These are phyloP conservation scores for Pythium utonaiense DNA, from an alignment of 352 stramenopile species.

Conservation along the genomic window DNA sequence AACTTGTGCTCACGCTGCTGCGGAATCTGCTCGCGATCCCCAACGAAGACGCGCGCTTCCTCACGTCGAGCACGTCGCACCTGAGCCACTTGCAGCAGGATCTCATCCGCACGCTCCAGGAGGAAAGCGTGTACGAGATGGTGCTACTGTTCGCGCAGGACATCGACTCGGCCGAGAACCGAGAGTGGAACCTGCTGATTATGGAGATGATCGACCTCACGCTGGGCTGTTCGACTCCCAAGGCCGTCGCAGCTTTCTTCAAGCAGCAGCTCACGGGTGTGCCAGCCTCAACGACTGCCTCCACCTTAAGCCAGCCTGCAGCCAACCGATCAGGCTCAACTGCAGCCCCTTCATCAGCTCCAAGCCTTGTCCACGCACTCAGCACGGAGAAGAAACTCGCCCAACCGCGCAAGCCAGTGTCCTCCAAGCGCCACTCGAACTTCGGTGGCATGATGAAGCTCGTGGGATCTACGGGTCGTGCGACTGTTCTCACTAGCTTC, in stretches of 20 bases:
- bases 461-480: constrained; percentile 58
- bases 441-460: constrained; percentile 86
- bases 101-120: constrained; percentile 68
- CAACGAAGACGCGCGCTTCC: constrained; percentile 73
- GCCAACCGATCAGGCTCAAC: neutral
- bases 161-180: constrained; percentile 80
- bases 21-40: constrained; percentile 81
- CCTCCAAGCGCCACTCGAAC: constrained; percentile 74
- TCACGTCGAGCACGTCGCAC: constrained; percentile 77
- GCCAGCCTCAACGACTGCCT: neutral
- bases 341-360: neutral
- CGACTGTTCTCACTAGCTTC: constrained; percentile 72
- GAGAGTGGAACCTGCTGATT: constrained; percentile 85
- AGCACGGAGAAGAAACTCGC: constrained; percentile 57
- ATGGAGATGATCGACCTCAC: constrained; percentile 89
- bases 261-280: constrained; percentile 28
- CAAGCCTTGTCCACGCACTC: constrained; percentile 25
- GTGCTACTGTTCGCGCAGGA: constrained; percentile 82
- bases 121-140: constrained; percentile 88
- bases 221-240: constrained; percentile 63
- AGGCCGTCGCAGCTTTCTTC: constrained; percentile 53
- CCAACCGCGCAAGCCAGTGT: constrained; percentile 23
- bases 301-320: neutral
- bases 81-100: constrained; percentile 80
- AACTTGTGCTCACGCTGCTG: constrained; percentile 85